A percentile compares a stretch with the other conserved stretches of the same genome.
Conservation (phyloP, 2,329 filamentous ascomycete genomes). For the Bipolaris zeicola region DNA sequence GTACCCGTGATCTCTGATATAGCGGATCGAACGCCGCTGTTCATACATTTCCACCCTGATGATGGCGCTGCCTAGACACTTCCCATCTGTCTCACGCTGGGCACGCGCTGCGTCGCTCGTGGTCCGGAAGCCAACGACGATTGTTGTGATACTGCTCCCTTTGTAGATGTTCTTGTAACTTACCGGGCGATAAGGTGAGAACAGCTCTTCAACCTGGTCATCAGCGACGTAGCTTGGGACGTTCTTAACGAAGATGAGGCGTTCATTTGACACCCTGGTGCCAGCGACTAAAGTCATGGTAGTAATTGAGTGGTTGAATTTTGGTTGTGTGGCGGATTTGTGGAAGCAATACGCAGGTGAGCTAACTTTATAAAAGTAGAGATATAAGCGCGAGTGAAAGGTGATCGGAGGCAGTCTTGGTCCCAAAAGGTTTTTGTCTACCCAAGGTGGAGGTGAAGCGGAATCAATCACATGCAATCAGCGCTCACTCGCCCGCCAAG, state of each 20-base stretch:
- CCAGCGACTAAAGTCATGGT: slow-evolving; percentile 1
- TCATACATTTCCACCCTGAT: slow-evolving; percentile 24
- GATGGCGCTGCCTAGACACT: slow-evolving; percentile 16
- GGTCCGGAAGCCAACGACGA: slow-evolving; percentile 22
- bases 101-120: slow-evolving; percentile 12
- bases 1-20: slow-evolving; percentile 7
- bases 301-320: neutral
- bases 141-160: slow-evolving; percentile 17
- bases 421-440: neutral
- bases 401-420: slow-evolving; percentile 1
- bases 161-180: slow-evolving; percentile 26
- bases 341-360: neutral
- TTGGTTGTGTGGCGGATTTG: neutral
- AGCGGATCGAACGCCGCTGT: slow-evolving; percentile 18
- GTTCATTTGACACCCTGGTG: slow-evolving; percentile 9
- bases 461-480: neutral
- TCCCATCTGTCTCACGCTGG: slow-evolving; percentile 15
- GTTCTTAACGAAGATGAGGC: slow-evolving; percentile 30
- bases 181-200: slow-evolving; percentile 15
- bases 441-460: neutral
- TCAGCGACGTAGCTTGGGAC: slow-evolving; percentile 17
- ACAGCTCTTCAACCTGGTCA: slow-evolving; percentile 8
- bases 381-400: neutral
- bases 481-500: neutral
- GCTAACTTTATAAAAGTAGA: neutral